Conservation (phyloP, 257 asterid genomes). For the Ajuga chamaepitys region DNA sequence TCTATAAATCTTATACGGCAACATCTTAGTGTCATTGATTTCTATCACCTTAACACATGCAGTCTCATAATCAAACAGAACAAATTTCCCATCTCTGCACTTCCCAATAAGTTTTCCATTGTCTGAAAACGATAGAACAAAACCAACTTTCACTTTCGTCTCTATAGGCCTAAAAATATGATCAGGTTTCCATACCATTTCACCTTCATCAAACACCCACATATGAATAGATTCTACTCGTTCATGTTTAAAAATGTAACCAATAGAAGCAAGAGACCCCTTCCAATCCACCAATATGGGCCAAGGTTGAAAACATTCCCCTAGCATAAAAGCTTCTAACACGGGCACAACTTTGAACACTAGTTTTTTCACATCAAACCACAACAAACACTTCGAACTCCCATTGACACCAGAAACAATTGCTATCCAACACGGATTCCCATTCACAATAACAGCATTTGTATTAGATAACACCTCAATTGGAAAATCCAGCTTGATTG, state of each 20-base stretch:
- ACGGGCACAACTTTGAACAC: too few species aligned
- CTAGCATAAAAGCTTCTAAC: too few species aligned
- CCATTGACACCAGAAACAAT: not conserved
- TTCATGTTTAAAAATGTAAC: not conserved
- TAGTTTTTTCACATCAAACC: too few species aligned
- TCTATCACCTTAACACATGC: too few species aligned
- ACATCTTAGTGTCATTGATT: too few species aligned
- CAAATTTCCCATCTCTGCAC: too few species aligned
- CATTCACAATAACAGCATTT: not conserved
- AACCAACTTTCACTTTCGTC: not conserved
- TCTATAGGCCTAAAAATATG: not conserved
- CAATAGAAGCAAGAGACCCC: not conserved
- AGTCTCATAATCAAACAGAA: too few species aligned
- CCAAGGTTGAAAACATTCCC: too few species aligned
- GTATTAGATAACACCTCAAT: not conserved
- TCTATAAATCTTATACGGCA: too few species aligned
- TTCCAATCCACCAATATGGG: too few species aligned
- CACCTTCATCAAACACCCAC: not conserved
- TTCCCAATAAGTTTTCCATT: not conserved
- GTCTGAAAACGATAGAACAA: not conserved
- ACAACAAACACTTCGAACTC: not conserved
- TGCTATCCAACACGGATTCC: conserved; percentile 6
- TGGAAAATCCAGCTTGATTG: not conserved
- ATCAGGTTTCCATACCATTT: not conserved
- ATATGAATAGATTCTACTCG: not conserved